Percentiles rank a stretch among this genome's conserved stretches.
Conservation (phyloP, 352 stramenopile genomes). For the Phytopythium cucurbitacearum region DNA sequence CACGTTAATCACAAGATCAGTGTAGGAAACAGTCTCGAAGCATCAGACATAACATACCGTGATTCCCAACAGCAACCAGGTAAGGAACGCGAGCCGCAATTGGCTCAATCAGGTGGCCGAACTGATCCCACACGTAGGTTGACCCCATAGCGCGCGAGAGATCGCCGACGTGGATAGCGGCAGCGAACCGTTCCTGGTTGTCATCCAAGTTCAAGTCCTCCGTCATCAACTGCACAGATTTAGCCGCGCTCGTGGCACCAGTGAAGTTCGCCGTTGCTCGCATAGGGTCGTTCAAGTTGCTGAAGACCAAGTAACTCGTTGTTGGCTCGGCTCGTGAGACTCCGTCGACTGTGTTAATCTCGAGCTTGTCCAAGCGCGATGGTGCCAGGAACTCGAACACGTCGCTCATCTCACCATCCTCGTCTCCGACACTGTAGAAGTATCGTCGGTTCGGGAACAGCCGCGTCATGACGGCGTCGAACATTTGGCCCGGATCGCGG, state of each 20-base stretch:
- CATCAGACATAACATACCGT: slow-evolving; percentile 16
- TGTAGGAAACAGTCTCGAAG: background rate
- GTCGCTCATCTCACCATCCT: slow-evolving; percentile 21
- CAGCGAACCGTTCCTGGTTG: slow-evolving; percentile 36
- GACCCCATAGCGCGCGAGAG: slow-evolving; percentile 62
- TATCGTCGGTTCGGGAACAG: slow-evolving; percentile 25
- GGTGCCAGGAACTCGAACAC: slow-evolving; percentile 26
- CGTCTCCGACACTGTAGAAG: slow-evolving; percentile 30
- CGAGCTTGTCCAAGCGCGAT: slow-evolving; percentile 12
- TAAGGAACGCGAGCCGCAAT: slow-evolving; percentile 70
- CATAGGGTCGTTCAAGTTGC: slow-evolving; percentile 46
- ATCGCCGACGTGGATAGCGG: slow-evolving; percentile 81
- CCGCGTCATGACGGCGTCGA: slow-evolving; percentile 35
- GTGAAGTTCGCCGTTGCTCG: slow-evolving; percentile 22
- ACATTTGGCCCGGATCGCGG: slow-evolving; percentile 31
- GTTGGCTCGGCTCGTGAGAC: slow-evolving; percentile 1
- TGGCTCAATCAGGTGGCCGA: slow-evolving; percentile 74
- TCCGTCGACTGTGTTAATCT: slow-evolving; percentile 4
- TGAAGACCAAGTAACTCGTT: slow-evolving; percentile 74
- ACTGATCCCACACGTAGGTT: slow-evolving; percentile 85
- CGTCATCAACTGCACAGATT: slow-evolving; percentile 28
- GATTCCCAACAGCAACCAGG: slow-evolving; percentile 64
- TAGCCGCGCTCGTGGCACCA: slow-evolving; percentile 26
- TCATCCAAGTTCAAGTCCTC: slow-evolving; percentile 24
- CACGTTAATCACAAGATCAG: background rate